Evolutionary conservation across 2,329 filamentous ascomycete species (phyloP).

Genomic region (Lecanosticta acicola): DNA sequence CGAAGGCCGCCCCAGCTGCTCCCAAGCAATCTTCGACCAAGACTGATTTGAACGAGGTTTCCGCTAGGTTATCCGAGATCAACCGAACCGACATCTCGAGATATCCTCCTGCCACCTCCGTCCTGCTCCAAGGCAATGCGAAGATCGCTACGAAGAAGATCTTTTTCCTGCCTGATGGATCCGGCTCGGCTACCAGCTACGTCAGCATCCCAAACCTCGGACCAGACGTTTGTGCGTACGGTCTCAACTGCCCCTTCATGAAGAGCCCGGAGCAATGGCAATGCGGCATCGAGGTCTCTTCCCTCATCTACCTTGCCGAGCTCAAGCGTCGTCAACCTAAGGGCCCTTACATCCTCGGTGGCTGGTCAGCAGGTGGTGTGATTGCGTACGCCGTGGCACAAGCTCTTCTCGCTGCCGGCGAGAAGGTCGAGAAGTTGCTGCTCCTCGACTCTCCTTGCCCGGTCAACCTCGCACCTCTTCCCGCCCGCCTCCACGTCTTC

Average conservation of each 20-base stretch:
- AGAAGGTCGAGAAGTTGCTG: constrained; percentile 47
- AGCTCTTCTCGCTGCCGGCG: constrained; percentile 44
- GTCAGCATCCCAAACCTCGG: constrained; percentile 53
- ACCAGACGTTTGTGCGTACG: constrained; percentile 47
- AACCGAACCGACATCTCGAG: constrained; percentile 39
- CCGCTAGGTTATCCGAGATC: constrained; percentile 38
- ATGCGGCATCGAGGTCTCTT: constrained; percentile 61
- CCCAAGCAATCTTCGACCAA: constrained; percentile 16
- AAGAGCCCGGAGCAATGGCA: constrained; percentile 61
- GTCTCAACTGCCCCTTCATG: constrained; percentile 66
- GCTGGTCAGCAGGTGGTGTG: constrained; percentile 53
- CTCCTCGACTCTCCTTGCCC: constrained; percentile 52
- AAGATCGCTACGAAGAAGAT: constrained; percentile 52
- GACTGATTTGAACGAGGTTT: constrained; percentile 44
- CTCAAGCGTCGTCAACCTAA: constrained; percentile 64
- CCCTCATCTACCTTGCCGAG: constrained; percentile 60
- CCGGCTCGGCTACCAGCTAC: constrained; percentile 62
- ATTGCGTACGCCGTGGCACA: constrained; percentile 49
- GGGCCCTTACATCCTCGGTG: constrained; percentile 53
- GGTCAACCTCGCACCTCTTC: constrained; percentile 46
- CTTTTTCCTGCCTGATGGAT: constrained; percentile 50
- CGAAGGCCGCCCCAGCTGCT: constrained; percentile 23
- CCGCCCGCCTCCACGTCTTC: constrained; percentile 60
- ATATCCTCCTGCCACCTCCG: constrained; percentile 48
- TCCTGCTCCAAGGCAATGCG: constrained; percentile 53